A percentile compares a stretch with the other conserved stretches of the same genome.
These are phyloP conservation scores for Mercurialis annua DNA, from an alignment of 345 rosid species.

Conservation along the genomic window DNA sequence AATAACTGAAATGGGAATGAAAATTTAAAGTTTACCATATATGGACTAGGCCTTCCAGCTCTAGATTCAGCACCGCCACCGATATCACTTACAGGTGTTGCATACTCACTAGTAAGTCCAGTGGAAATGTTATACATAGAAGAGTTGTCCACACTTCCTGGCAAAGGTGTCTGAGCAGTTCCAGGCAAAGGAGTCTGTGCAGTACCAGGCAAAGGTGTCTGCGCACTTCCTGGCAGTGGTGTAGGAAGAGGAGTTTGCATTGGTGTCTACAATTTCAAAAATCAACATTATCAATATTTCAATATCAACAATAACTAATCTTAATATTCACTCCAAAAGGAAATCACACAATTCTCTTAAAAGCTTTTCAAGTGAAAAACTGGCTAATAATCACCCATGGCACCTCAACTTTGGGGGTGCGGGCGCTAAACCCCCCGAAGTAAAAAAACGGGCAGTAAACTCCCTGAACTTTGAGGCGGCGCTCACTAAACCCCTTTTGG, in stretches of 20 bases:
- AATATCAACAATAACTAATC: not conserved
- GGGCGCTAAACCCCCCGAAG: too few species aligned
- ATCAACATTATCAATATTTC: not conserved
- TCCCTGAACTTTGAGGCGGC: too few species aligned
- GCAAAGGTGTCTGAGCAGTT: slow-evolving; percentile 30
- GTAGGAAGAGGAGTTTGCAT: slow-evolving; percentile 77
- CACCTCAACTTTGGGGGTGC: too few species aligned
- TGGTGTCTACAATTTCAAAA: slow-evolving; percentile 61
- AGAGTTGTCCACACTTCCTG: slow-evolving; percentile 62
- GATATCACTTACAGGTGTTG: slow-evolving; percentile 69
- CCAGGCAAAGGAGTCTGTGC: slow-evolving; percentile 74
- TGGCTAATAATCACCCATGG: too few species aligned
- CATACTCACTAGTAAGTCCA: slow-evolving; percentile 68
- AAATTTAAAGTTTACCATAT: slow-evolving; percentile 51
- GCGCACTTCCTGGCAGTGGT: slow-evolving; percentile 55
- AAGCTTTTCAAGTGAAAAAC: too few species aligned
- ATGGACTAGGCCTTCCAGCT: slow-evolving; percentile 76
- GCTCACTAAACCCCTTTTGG: too few species aligned
- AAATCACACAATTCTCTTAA: too few species aligned
- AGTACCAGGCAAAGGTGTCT: slow-evolving; percentile 89
- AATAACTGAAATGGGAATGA: slow-evolving; percentile 1
- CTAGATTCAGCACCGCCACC: slow-evolving; percentile 56
- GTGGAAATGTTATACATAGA: slow-evolving; percentile 81
- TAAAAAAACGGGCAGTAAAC: too few species aligned
- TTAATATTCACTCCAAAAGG: too few species aligned